Evolutionary conservation across 2,329 filamentous ascomycete genomes (phyloP), one percentile per base, ranked within the genome.

Genomic region (Fusarium fujikuroi): DNA sequence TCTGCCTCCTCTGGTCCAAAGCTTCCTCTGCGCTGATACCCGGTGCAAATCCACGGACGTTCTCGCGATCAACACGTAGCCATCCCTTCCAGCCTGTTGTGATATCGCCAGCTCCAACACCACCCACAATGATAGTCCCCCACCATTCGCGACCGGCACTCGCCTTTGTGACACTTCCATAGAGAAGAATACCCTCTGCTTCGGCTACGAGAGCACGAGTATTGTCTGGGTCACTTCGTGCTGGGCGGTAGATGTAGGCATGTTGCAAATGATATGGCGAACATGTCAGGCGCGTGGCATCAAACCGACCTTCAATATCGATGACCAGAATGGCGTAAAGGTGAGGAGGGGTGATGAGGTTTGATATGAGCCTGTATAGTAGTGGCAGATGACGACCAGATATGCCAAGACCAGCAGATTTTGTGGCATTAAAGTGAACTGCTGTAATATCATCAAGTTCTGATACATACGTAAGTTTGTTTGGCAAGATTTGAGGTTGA

Each of bases 41-140:
- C 9, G 75, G 63, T 2, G 79, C 76, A 66, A 87, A 88, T 2
- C 80, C 81, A 25, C 75, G 72, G 2, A 86, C 81, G 37, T 81
- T 78, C 43, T 83, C 83, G 28, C 85, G 80, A 57, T 87, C 84
- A 10, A 90, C 84, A 16, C 84, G 82, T 61, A 90, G 74, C 88
- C 88, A 90, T 15, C 88, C 88, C 68, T 79, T 83, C 81, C 81
- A 83, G 32, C 76, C 79, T 18, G 78, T 73, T 57, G 78, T 75
- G 46, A 82, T 67, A 57, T 82, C 76, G 25, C 82, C 81, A 2
- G 79, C 79, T 9, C 79, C 79, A 34, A 78, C 72, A 2, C 83
- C 84, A 15, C 86, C 87, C 43, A 90, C 73, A 9, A 90, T 84
- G 32, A 90, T 74, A 4, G 87, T 88, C n/a, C 89, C 88, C 88